Evolutionary conservation across 495 filamentous ascomycete genomes (phyloP), one percentile per base, ranked within the genome.

Genomic region (Penicillium mononematosum): DNA sequence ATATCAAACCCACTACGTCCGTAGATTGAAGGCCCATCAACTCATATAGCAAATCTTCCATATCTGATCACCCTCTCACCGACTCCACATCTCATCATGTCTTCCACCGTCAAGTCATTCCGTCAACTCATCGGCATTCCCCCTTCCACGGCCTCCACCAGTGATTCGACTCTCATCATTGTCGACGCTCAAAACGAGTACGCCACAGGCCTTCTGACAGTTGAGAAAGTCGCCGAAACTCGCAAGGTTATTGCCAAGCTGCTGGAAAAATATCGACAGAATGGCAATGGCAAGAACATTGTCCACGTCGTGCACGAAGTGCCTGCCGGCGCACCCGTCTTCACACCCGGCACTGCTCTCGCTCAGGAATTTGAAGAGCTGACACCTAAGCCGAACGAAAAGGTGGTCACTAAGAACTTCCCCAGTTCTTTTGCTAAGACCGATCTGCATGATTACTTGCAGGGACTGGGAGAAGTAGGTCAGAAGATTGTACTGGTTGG

Each of bases 111-210:
- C 45, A 68, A 74, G 60, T 78, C 76, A 59, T 82, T 85, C 72
- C 80, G 81, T 53, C 49, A 76, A n/a, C 60, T 78, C 34, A 44
- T 84, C 58, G 80, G 80, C 58, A 49, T 77, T 16, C 61, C 75
- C 22, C 73, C 70, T 36, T 82, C 77, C 27, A 77, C 75, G 0
- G 81, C 82, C 17, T 75, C 78, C 20, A 59, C 76, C 2, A 55
- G 71, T 19, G 80, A 85, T 70, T 80, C 77, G 44, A 76, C 77
- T 16, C 74, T 87, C 19, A 67, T 88, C 56, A 84, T 88, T 61
- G 80, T 87, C 67, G 84, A 88, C 63, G 85, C 84, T 17, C 81
- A 83, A 64, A 82, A 83, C 50, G 82, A 85, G 69, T 87, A 87
- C 64, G 80, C 78, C 55, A 46, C 69, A 17, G 84, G 85, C 57